Base-by-base conservation (phyloP, 768 basidiomycete species). In the Leucocoprinus birnbaumii region DNA sequence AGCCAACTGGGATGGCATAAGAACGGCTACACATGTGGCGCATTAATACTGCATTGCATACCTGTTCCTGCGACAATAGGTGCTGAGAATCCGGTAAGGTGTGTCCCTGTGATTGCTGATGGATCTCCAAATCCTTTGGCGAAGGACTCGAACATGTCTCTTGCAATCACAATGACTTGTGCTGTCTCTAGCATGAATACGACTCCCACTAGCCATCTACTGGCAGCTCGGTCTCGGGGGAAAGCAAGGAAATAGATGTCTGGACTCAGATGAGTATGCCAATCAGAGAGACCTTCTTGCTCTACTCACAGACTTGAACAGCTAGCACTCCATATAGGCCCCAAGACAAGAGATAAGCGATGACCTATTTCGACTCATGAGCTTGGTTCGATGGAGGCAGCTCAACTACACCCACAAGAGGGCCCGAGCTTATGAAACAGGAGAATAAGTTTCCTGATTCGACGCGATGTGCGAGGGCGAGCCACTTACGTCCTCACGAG, bases 201-300 rank as follows among this genome's bases (percentile, higher is more conserved):
- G 18, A 59, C 58, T 34, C 65, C 66, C 19, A 72, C 65, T 3
- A 68, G 57, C 24, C 51, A 53, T 59, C 67, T 70, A 25, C 59
- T 64, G 31, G 57, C 46, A 16, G 51, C 24, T 13, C 54, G 50
- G 42, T 71, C 70, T 0, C 65, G 62, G 0, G 70, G 65, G 43
- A 71, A 71, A 7, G 68, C 64, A 13, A 70, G 65, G 43, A 67
- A 66, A 43, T 71, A 72, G 24, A 67, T 62, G 50, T 68, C 70
- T 70, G 35, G 41, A 47, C 14, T 5, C 10, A 41, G 16, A 21
- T 27, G 37, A 47, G 21, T 48, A 7, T 31, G 19, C 38, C 25
- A 16, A 34, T 24, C 7, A 11, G 38, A 40, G 19, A 24, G 31
- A 37, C 21, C 19, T 35, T 19, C 25, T 0, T 7, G 19, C 27